Evolutionary conservation across 768 basidiomycete genomes (phyloP).

Genomic region (Termitomyces sp.): DNA sequence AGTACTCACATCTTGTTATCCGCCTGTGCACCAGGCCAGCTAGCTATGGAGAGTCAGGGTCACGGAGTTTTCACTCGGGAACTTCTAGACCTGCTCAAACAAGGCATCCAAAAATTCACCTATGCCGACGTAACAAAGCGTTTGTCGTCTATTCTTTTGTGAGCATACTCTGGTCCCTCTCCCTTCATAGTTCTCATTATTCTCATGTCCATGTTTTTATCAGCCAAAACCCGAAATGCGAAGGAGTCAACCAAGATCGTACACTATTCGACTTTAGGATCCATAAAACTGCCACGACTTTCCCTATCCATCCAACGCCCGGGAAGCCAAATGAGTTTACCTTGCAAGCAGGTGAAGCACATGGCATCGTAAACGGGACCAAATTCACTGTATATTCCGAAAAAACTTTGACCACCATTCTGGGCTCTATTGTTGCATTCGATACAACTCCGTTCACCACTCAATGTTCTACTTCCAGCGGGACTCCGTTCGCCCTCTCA

Average conservation of each 20-base stretch:
- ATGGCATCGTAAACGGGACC: too few species aligned
- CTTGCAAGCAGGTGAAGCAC: background rate
- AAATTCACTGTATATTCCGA: too few species aligned
- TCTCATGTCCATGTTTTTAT: too few species aligned
- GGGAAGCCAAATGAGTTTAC: background rate
- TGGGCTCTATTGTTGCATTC: too few species aligned
- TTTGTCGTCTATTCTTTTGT: background rate
- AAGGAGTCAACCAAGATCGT: too few species aligned
- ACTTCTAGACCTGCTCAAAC: background rate
- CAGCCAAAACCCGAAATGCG: too few species aligned
- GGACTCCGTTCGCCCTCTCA: background rate
- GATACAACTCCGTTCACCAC: too few species aligned
- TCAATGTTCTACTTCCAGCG: background rate
- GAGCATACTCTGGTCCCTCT: background rate
- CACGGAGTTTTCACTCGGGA: conserved; percentile 4
- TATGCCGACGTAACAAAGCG: conserved; percentile 2
- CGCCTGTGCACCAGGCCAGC: conserved; percentile 2
- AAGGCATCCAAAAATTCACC: background rate
- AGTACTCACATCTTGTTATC: conserved; percentile 3
- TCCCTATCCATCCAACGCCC: background rate
- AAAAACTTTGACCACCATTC: too few species aligned
- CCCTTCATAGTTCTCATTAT: too few species aligned
- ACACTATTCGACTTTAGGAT: too few species aligned
- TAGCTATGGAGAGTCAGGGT: background rate
- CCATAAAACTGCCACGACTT: too few species aligned